phyloP scores from a whole-genome alignment of 441 rosid genomes.

The Mallotus japonicus region DNA sequence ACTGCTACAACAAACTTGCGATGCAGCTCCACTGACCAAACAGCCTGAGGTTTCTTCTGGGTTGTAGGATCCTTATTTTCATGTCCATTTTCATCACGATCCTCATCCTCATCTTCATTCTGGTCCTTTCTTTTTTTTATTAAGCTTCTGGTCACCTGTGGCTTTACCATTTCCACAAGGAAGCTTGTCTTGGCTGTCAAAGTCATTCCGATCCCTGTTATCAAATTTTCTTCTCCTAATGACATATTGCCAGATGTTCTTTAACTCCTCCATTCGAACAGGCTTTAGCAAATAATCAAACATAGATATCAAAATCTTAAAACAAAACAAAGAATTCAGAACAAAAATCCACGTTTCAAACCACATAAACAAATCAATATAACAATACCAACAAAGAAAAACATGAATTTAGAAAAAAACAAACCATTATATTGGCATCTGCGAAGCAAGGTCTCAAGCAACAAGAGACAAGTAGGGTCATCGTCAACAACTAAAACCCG shows the following conservation, averaged over 20 bases:
- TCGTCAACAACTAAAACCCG: conserved; percentile 96
- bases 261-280: conserved; percentile 78
- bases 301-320: conserved; percentile 7
- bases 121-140: conserved; percentile 69
- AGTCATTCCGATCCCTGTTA: conserved; percentile 35
- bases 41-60: conserved; percentile 87
- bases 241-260: conserved; percentile 93
- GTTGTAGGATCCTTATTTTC: conserved; percentile 69
- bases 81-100: conserved; percentile 56
- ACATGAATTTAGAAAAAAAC: neutral
- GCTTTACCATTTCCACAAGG: conserved; percentile 37
- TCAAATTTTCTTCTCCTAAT: conserved; percentile 62
- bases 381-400: neutral
- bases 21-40: conserved; percentile 92
- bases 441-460: conserved; percentile 69
- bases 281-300: conserved; percentile 81
- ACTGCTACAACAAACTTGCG: conserved; percentile 87
- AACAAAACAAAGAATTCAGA: conserved; percentile 5
- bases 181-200: conserved; percentile 38
- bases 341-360: conserved; percentile 12
- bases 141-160: conserved; percentile 38
- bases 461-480: conserved; percentile 71
- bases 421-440: conserved; percentile 77
- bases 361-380: conserved; percentile 11
- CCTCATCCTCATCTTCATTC: conserved; percentile 67